A percentile compares a stretch with the other conserved stretches of the same genome.
Conservation (phyloP, 148 eudicot genomes). For the Chenopodium quinoa region DNA sequence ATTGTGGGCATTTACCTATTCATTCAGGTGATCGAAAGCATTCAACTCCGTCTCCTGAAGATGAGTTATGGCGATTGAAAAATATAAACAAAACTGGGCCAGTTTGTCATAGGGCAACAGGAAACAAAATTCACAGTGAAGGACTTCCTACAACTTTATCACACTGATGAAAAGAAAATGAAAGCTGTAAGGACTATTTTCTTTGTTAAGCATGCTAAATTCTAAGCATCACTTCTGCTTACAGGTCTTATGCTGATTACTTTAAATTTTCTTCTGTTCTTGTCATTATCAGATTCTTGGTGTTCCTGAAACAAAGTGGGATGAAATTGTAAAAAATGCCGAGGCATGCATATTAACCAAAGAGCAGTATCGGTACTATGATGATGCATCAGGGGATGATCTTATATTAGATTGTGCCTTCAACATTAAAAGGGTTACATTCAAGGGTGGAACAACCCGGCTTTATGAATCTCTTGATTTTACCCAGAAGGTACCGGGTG, state of each 20-base stretch:
- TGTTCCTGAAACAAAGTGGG: conserved; percentile 46
- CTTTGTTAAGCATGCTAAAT: neutral
- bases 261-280: neutral
- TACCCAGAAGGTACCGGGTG: conserved; percentile 42
- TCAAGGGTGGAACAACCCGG: conserved; percentile 38
- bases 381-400: conserved; percentile 25
- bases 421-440: conserved; percentile 38
- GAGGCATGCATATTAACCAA: conserved; percentile 40
- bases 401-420: conserved; percentile 47
- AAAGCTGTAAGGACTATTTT: conserved; percentile 8
- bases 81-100: conserved; percentile 23
- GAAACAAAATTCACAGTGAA: conserved; percentile 22
- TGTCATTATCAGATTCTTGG: conserved; percentile 36
- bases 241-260: neutral
- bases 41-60: conserved; percentile 21
- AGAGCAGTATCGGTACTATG: conserved; percentile 32
- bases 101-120: conserved; percentile 12
- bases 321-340: conserved; percentile 46
- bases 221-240: neutral
- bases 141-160: conserved; percentile 32
- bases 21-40: conserved; percentile 35
- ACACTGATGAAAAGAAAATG: conserved; percentile 21
- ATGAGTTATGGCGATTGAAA: conserved; percentile 27
- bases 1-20: conserved; percentile 4
- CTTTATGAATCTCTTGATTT: conserved; percentile 28